phyloP scores from a whole-genome alignment of 257 asterid species.

The Ocimum tenuiflorum region DNA sequence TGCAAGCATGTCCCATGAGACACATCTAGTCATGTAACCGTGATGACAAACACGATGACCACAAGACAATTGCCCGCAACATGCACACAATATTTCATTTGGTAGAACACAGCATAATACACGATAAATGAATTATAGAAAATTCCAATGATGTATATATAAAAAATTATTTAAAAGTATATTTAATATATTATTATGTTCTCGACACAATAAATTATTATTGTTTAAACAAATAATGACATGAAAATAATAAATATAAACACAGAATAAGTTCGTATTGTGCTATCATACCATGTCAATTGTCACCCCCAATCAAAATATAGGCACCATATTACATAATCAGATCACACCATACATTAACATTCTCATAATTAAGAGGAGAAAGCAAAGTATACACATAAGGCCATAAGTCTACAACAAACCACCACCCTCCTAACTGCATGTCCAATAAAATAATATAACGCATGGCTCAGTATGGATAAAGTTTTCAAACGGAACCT shows the following conservation, averaged over 20 bases:
- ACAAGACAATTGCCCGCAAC: too few relatives aligned
- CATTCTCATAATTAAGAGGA: slow-evolving; percentile 1
- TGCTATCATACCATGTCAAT: background rate
- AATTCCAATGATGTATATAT: too few relatives aligned
- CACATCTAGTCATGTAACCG: background rate
- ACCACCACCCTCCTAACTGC: background rate
- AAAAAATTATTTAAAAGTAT: too few relatives aligned
- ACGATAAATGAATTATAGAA: too few relatives aligned
- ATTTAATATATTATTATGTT: too few relatives aligned
- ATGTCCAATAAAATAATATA: background rate
- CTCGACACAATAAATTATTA: too few relatives aligned
- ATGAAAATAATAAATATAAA: too few relatives aligned
- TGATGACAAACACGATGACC: too few relatives aligned
- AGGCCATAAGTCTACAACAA: background rate
- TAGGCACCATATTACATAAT: background rate
- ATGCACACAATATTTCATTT: too few relatives aligned
- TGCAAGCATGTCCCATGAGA: background rate
- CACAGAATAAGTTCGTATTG: too few relatives aligned
- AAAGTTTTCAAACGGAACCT: background rate
- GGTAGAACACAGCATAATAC: too few relatives aligned
- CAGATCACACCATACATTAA: background rate
- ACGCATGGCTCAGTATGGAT: background rate
- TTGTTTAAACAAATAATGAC: too few relatives aligned
- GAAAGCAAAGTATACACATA: background rate
- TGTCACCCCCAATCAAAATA: background rate